Base-by-base conservation (phyloP, 2,329 filamentous ascomycete species). In the Penicillium sp. region DNA sequence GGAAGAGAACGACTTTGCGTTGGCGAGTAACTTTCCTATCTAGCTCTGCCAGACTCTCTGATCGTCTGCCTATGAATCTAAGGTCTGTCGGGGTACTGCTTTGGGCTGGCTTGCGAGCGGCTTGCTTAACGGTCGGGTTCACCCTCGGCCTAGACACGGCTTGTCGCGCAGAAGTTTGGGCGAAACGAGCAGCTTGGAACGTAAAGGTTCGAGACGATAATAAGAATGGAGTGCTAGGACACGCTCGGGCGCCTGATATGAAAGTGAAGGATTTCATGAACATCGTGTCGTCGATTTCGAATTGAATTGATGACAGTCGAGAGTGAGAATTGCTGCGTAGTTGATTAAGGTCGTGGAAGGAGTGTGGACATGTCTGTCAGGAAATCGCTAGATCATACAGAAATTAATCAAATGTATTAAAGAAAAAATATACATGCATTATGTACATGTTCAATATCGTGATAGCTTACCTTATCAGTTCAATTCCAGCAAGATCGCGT, bases 1-100 rank as follows among this genome's bases (percentile, higher is more conserved):
- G 78, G 74, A 88, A 90, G 45, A 90, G 76, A 3, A 82, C 71
- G 7, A 86, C 84, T 1, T 77, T 72, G n/a, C 77, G 66, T 60
- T 83, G 81, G 57, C 76, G 74, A 14, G 83, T 81, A 38, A 90
- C 78, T 58, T 78, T 70, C 7, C 64, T 58, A 45, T 69, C 66
- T 20, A 79, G 59, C 79, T 79, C 64, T 79, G 77, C 71, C 80
- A 84, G 54, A 72, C 77, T 64, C 74, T 78, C 66, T 56, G 72
- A 60, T 33, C 64, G 61, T 59, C 58, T 57, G 23, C 64, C 64
- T 14, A 65, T 64, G 51, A 64, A 67, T 30, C 62, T 66, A 21
- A 67, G 54, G 23, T 63, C 47, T 30, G 38, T 35, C 14, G 40
- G n/a, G 14, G 42, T 18, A 47, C 47, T 28, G 21, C 18, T 43